Base-by-base conservation (phyloP, 2,329 filamentous ascomycete species). In the Epichloe sibirici region DNA sequence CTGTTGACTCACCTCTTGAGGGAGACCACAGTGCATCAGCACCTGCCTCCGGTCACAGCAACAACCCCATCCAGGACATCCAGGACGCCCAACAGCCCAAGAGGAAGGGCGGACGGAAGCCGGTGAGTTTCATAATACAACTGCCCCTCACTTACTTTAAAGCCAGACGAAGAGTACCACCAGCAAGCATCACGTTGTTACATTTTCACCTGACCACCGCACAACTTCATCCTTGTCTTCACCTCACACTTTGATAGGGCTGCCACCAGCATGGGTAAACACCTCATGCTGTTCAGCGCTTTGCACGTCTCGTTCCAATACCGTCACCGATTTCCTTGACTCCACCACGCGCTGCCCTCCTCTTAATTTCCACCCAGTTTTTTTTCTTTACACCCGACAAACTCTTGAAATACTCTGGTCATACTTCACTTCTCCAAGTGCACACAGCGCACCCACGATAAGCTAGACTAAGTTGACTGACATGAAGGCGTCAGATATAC, bases 41-140 rank as follows among this genome's bases (percentile, higher is more conserved):
- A 52, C 63, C 67, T 53, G 62, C 61, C 57, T 49, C 53, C 28
- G 39, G 40, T 15, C 44, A 34, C 48, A 60, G 50, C 58, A 65
- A 62, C 57, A 61, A 62, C 53, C 64, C 62, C 56, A 65, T 69
- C 31, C 76, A 76, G 58, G 78, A 82, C 62, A 65, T 69, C 31
- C 76, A 76, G 58, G 78, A 82, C 62, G 69, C 67, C 59, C 78
- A 79, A 65, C 80, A 82, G 57, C 90, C 90, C 66, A 98, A 98
- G 77, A 83, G 93, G 65, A 98, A 98, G 76, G 93, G 93, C 65
- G 93, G 93, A 56, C 85, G 93, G 65, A 98, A 97, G 75, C 93
- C 93, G 65, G 93, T 97, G 83, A 69, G 78, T 95, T 47, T 35
- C 47, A 34, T 37, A 25, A 34, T 37, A 25, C 37, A 28, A 35